phyloP scores from a whole-genome alignment of 106 monocot species.

The Allium cepa region DNA sequence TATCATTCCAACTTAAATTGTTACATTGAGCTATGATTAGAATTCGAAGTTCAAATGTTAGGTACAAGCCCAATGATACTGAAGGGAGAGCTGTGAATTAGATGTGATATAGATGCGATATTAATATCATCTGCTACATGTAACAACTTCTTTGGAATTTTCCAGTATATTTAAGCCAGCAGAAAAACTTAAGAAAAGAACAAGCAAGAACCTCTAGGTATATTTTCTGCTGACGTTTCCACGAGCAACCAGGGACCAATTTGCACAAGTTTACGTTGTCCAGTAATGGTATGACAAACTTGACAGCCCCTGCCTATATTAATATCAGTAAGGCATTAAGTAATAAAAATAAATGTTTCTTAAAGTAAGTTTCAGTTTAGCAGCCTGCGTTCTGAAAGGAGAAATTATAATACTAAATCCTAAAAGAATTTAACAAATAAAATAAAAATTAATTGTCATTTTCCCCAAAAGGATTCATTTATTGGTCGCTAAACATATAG shows the following conservation, averaged over 20 bases:
- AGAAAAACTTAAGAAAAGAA: background rate
- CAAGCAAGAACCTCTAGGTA: slow-evolving; percentile 50
- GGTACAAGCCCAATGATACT: too few relatives aligned
- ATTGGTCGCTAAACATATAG: too few relatives aligned
- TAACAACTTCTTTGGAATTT: background rate
- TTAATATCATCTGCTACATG: too few relatives aligned
- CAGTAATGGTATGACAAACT: slow-evolving; percentile 80
- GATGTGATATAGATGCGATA: too few relatives aligned
- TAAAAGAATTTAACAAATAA: too few relatives aligned
- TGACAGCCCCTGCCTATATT: slow-evolving; percentile 62
- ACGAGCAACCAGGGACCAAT: slow-evolving; percentile 52
- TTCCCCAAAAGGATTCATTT: too few relatives aligned
- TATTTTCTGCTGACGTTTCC: slow-evolving; percentile 73
- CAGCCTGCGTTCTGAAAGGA: background rate
- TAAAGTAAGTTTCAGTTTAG: background rate
- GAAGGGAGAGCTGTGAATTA: too few relatives aligned
- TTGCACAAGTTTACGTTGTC: slow-evolving; percentile 51
- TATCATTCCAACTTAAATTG: too few relatives aligned
- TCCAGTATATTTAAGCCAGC: background rate
- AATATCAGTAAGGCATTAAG: background rate
- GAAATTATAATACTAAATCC: background rate
- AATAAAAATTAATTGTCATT: too few relatives aligned
- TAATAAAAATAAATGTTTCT: background rate
- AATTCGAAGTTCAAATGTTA: too few relatives aligned
- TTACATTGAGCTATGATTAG: too few relatives aligned